Base-by-base conservation (phyloP, 2,329 filamentous ascomycete genomes). In the Cladophialophora immunda region DNA sequence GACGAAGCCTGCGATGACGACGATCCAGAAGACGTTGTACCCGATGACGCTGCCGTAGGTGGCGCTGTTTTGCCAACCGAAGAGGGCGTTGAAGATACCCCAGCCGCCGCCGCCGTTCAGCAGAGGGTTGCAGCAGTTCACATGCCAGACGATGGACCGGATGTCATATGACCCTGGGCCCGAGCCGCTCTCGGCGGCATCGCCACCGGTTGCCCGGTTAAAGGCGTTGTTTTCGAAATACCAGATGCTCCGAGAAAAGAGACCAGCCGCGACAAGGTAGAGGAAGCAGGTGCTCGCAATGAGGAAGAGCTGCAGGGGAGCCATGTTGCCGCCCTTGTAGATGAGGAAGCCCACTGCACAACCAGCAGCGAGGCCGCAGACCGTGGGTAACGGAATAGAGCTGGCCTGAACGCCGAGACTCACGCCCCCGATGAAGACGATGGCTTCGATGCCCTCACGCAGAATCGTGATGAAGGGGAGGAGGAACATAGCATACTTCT, bases 381-480 rank as follows among this genome's bases (percentile, higher is more conserved):
- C 79, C 2, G 93, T 90, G 0, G 93, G 88, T 4, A 97, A 80
- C 2, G 93, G 93, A 59, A 97, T 91, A 0, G 93, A 85, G 5
- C 86, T 87, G 1, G 92, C 92, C 0, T 92, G 92, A 3, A 91
- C 83, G 0, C 89, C 87, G 62, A 97, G 88, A 2, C 90, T 90
- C 4, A 97, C 93, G 22, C 93, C 93, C 17, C 92, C 92, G 61
- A 96, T 88, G 77, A 96, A 97, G 27, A 97, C 86, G 38, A 97
- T 90, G 0, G 91, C 92, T 77, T 97, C 93, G 32, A 97, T 86
- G 2, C 93, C 93, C 77, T 97, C 93, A 38, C 93, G 85, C 15
- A 97, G 81, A n/a, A 95, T 90, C 0, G 93, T 97, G 76, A 97
- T 85, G 78, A 97, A 96, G 0, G 93, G 93, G 62, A 97, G 82